Percentiles rank a stretch among this genome's conserved stretches.
Conservation (phyloP, 306 rosid genomes). For the Quercus alba region DNA sequence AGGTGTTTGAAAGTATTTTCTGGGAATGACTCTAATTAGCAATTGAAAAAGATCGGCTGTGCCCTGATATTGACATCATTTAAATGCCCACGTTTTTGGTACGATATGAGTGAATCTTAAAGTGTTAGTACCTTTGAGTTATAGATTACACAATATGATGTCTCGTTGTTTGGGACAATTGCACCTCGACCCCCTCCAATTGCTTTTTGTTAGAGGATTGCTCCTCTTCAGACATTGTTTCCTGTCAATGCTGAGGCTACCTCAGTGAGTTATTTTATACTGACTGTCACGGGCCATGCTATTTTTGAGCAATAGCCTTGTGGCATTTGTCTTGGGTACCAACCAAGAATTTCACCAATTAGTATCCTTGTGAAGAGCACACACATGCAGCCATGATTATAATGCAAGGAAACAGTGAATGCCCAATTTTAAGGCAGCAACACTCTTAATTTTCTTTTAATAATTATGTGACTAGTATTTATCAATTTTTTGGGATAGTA, state of each 20-base stretch:
- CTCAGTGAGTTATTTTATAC: background rate
- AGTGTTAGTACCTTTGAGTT: background rate
- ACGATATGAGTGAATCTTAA: background rate
- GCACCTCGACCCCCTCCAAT: background rate
- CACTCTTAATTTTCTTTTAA: background rate
- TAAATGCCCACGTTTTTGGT: background rate
- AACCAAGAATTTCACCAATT: background rate
- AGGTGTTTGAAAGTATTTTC: background rate
- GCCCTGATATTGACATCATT: background rate
- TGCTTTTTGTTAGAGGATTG: background rate
- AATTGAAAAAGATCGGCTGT: background rate
- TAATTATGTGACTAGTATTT: background rate
- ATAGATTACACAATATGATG: background rate
- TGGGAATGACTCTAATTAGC: background rate
- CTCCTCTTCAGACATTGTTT: background rate
- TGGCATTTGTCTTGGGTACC: background rate
- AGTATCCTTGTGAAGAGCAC: background rate
- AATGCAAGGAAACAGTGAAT: slow-evolving; percentile 4
- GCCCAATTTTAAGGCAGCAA: background rate
- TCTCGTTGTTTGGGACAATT: background rate
- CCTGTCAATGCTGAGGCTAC: background rate
- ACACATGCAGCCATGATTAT: background rate
- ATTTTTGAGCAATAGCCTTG: background rate
- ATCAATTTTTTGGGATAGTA: background rate
- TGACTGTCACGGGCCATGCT: background rate